A percentile compares a stretch with the other conserved stretches of the same genome.
Conservation (phyloP, 2,329 filamentous ascomycete genomes). For the Xylaria digitata region DNA sequence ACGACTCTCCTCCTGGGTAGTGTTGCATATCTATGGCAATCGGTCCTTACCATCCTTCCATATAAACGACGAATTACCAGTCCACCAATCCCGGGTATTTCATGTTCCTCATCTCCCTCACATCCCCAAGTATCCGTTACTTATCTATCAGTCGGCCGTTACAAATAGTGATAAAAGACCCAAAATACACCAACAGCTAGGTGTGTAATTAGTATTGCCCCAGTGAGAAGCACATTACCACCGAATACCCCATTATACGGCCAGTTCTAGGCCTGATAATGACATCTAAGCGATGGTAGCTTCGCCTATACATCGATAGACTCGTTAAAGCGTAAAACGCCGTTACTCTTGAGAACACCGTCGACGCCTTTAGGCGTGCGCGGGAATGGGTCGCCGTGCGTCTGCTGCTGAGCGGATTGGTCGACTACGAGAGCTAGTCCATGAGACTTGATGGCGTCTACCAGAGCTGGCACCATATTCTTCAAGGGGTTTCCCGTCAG, state of each 20-base stretch:
- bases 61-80: conserved; percentile 9
- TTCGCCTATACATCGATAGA: conserved; percentile 76
- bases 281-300: conserved; percentile 19
- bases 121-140: neutral
- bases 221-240: neutral
- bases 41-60: neutral
- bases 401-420: conserved; percentile 71
- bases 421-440: conserved; percentile 93
- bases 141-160: neutral
- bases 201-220: neutral
- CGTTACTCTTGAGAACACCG: conserved; percentile 85
- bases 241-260: neutral
- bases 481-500: conserved; percentile 52
- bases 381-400: conserved; percentile 63
- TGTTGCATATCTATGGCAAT: conserved; percentile 3
- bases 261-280: neutral
- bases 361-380: conserved; percentile 84
- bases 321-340: conserved; percentile 92
- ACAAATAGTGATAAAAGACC: neutral
- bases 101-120: conserved; percentile 1
- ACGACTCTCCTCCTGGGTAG: neutral
- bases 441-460: conserved; percentile 93
- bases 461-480: conserved; percentile 92
- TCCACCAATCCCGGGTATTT: conserved; percentile 13
- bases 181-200: neutral